These are phyloP conservation scores for Spirogloea muscicola DNA, from an alignment of 139 green algal genomes.

Conservation along the genomic window DNA sequence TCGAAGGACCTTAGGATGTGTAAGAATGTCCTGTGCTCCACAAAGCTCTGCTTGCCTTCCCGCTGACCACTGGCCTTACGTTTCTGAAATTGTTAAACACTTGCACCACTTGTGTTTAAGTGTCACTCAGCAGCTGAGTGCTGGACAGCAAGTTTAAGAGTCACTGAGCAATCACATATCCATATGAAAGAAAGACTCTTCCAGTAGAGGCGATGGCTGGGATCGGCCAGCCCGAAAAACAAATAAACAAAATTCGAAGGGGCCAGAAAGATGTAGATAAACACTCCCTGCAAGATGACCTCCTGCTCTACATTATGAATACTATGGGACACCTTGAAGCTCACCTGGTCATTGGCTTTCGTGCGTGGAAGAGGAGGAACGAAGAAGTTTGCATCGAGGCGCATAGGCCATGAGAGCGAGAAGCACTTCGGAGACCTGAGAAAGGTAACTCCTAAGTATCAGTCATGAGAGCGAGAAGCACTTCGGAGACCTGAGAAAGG, in stretches of 20 bases:
- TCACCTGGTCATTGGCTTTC: too few species aligned
- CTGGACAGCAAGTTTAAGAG: neutral
- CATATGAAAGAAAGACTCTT: too few species aligned
- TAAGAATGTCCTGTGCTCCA: constrained; percentile 27
- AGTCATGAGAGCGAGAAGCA: constrained; percentile 3
- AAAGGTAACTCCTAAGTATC: neutral
- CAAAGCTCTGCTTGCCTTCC: constrained; percentile 30
- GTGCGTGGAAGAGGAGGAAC: too few species aligned
- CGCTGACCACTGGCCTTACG: neutral
- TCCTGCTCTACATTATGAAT: too few species aligned
- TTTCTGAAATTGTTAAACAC: neutral
- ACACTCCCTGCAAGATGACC: too few species aligned
- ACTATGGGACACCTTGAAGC: too few species aligned
- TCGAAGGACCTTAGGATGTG: constrained; percentile 23
- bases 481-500: neutral
- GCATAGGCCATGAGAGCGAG: neutral
- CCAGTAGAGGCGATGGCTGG: too few species aligned
- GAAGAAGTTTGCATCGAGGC: constrained; percentile 1
- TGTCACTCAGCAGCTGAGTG: neutral
- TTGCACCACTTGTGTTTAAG: neutral
- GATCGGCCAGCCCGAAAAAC: too few species aligned
- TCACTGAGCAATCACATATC: neutral
- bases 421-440: constrained; percentile 2
- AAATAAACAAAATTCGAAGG: too few species aligned
- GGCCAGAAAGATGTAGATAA: too few species aligned